Evolutionary conservation across 1,284 basidiomycete genomes (phyloP), one percentile per base, ranked within the genome.

Genomic region (Boletellus deceptivus): DNA sequence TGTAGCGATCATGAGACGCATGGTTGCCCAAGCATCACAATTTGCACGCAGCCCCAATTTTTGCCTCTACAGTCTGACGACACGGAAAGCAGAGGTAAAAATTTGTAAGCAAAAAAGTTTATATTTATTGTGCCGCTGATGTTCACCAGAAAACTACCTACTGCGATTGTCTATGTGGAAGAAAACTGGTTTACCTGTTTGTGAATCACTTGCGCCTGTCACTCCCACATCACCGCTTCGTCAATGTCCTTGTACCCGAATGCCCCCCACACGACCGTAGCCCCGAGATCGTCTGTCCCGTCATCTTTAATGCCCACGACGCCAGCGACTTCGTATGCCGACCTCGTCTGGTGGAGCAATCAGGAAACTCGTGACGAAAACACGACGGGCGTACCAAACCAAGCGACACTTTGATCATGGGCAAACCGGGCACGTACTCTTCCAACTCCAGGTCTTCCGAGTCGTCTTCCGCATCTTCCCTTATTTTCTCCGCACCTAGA

Each of bases 381-480:
- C 3, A 24, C 3, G 24, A 13, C 6, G 2, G 7, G 58, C 63
- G 53, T 29, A 67, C 67, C 54, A 82, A 59, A 6, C 84, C 84
- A 31, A 86, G 70, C 0, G 83, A 78, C 22, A 86, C 69, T 66
- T 84, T 85, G 73, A 87, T 86, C 54, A 75, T 78, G 4, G 83
- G 81, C 22, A 70, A 61, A 11, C 73, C 72, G 33, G 77, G 75
- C 24, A 54, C 62, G 62, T 86, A 86, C 24, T 66, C 63, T 55
- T 84, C 80, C 27, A 91, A 65, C 55, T 70, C 65, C n/a, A 55
- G 47, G 43, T 59, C 54, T 25, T 49, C 46, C 34, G 52, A 52
- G 40, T 61, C 58, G 16, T 42, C 36, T 41, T 49, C 18, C 18
- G 43, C 20, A 20, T 5, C 22, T 22, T 5, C 22, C 22, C 22